Evolutionary conservation across 2,329 filamentous ascomycete genomes (phyloP).

Genomic region (Penicillium sp.): DNA sequence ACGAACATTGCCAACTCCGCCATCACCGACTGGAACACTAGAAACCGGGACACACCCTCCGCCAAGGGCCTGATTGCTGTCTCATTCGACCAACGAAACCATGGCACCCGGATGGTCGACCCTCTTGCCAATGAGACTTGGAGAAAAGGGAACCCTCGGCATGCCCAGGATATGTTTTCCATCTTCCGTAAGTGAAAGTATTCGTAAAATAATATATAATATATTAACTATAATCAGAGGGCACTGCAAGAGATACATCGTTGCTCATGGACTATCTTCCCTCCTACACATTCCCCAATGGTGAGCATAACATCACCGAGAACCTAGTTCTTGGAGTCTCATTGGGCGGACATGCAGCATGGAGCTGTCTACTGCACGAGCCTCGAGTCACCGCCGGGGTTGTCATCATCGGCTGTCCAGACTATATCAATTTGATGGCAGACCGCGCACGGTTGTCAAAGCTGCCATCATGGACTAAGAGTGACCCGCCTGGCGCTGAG

Average conservation of each 20-base stretch:
- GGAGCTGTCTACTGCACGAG: conserved; percentile 78
- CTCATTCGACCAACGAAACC: conserved; percentile 89
- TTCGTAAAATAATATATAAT: background rate
- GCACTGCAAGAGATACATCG: conserved; percentile 71
- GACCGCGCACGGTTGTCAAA: conserved; percentile 74
- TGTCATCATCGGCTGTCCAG: conserved; percentile 82
- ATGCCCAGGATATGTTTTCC: conserved; percentile 90
- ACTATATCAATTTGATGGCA: conserved; percentile 76
- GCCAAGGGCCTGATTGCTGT: conserved; percentile 70
- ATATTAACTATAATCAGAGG: conserved; percentile 40
- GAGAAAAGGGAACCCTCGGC: conserved; percentile 72
- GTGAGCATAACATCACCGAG: conserved; percentile 50
- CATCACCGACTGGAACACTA: conserved; percentile 65
- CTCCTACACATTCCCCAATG: conserved; percentile 66
- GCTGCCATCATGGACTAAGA: conserved; percentile 58
- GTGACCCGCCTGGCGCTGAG: conserved; percentile 54
- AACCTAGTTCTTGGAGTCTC: conserved; percentile 80
- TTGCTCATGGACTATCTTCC: conserved; percentile 73
- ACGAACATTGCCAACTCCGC: conserved; percentile 66
- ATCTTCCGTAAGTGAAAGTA: conserved; percentile 59
- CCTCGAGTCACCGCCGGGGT: conserved; percentile 74
- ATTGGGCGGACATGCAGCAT: conserved; percentile 81
- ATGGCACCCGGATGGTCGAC: conserved; percentile 71
- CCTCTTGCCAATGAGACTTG: conserved; percentile 71
- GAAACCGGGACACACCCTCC: conserved; percentile 31